phyloP scores from a whole-genome alignment of 1,284 basidiomycete species.

The Vanrija pseudolonga region DNA sequence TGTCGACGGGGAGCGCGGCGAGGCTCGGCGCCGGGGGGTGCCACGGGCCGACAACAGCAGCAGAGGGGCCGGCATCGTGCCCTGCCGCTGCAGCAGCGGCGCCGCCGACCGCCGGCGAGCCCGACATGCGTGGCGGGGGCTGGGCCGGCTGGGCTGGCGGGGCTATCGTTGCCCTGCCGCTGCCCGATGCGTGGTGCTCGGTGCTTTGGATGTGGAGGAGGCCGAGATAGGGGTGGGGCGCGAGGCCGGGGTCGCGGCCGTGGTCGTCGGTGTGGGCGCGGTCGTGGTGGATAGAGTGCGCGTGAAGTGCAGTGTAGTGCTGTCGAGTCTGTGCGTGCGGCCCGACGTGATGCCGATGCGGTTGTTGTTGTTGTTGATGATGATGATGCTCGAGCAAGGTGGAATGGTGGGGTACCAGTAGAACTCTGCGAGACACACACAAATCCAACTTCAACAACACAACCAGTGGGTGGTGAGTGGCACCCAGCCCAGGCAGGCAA shows the following conservation, averaged over 20 bases:
- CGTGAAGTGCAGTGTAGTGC: neutral
- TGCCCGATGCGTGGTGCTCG: neutral
- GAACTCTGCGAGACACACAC: no score
- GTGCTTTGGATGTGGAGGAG: no score
- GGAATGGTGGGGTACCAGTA: no score
- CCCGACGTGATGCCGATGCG: neutral
- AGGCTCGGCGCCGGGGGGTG: slow-evolving; percentile 42
- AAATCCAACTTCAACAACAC: no score
- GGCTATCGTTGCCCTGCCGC: no score
- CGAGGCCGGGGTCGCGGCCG: no score
- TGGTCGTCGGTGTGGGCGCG: neutral
- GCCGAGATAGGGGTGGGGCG: neutral
- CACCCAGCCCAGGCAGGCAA: no score
- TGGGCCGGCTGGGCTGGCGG: no score
- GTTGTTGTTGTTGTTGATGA: no score
- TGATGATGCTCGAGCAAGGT: no score
- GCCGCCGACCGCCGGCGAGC: neutral
- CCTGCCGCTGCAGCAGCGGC: neutral
- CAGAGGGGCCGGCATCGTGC: neutral
- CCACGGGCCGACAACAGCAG: slow-evolving; percentile 18
- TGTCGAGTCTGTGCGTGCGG: neutral
- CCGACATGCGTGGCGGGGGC: slow-evolving; percentile 4
- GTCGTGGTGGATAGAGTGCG: neutral
- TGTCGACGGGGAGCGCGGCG: slow-evolving; percentile 46
- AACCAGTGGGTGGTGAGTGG: no score